Conservation (phyloP, 345 rosid species). For the Camelina hispida region DNA sequence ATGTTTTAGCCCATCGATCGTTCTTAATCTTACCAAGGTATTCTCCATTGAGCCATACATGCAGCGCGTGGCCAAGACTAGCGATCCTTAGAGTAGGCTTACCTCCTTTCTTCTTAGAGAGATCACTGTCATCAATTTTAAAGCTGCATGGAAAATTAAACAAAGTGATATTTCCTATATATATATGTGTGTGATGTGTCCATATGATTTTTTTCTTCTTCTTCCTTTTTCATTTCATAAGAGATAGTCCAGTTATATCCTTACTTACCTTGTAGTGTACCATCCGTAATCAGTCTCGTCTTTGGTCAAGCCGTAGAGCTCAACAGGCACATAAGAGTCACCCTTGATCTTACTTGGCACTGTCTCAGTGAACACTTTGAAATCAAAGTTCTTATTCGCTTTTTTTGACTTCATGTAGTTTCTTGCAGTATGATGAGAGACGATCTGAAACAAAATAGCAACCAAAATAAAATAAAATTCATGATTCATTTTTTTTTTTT, state of each 20-base stretch:
- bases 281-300: slow-evolving; percentile 80
- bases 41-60: slow-evolving; percentile 76
- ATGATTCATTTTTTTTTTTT: background rate
- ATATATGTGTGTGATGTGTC: background rate
- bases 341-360: slow-evolving; percentile 48
- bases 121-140: slow-evolving; percentile 49
- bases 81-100: slow-evolving; percentile 61
- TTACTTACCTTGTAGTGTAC: slow-evolving; percentile 61
- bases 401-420: slow-evolving; percentile 53
- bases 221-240: background rate
- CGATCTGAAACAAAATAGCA: slow-evolving; percentile 48
- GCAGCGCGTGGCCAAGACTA: slow-evolving; percentile 88
- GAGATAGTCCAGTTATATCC: background rate
- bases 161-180: background rate
- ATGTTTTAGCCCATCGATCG: background rate
- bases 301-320: slow-evolving; percentile 67
- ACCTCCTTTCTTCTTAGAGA: slow-evolving; percentile 45
- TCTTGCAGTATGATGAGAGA: slow-evolving; percentile 76
- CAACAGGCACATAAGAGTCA: slow-evolving; percentile 46
- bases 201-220: background rate
- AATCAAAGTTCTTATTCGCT: slow-evolving; percentile 60
- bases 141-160: slow-evolving; percentile 49
- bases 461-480: background rate
- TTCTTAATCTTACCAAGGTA: slow-evolving; percentile 55
- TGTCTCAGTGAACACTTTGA: slow-evolving; percentile 58